These are phyloP conservation scores for Jasminum sambac DNA, from an alignment of 257 asterid genomes.

Conservation along the genomic window DNA sequence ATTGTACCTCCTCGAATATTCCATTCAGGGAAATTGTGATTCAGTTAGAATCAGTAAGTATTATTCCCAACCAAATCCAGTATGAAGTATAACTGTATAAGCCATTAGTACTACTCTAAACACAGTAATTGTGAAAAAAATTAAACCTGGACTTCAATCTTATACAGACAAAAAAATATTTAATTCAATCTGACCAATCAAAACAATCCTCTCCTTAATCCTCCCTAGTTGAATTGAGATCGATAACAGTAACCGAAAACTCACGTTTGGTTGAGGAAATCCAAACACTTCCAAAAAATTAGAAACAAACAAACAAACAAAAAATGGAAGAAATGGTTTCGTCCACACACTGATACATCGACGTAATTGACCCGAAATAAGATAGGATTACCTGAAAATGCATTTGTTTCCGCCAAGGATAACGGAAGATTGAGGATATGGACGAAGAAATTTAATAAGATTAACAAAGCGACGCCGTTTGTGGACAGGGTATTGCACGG, in stretches of 20 bases:
- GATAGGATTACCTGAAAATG: not conserved
- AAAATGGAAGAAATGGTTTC: no score
- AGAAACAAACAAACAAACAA: no score
- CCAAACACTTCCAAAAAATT: not conserved
- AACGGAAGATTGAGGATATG: not conserved
- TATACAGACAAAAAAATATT: not conserved
- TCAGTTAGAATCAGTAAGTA: no score
- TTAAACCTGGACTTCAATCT: not conserved
- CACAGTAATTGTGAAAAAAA: no score
- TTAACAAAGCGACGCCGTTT: not conserved
- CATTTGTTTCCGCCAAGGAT: not conserved
- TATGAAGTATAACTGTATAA: no score
- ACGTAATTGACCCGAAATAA: not conserved
- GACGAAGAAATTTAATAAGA: not conserved
- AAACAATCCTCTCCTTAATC: not conserved
- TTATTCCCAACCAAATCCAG: no score
- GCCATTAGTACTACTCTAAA: no score
- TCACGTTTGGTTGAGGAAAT: not conserved
- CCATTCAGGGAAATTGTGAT: no score
- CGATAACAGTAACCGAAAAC: not conserved
- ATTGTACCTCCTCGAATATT: no score
- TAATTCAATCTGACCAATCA: not conserved
- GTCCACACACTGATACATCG: not conserved
- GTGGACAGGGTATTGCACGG: not conserved
- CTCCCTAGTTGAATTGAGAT: not conserved